phyloP scores from a whole-genome alignment of 495 filamentous ascomycete species.

The Podospora comata region DNA sequence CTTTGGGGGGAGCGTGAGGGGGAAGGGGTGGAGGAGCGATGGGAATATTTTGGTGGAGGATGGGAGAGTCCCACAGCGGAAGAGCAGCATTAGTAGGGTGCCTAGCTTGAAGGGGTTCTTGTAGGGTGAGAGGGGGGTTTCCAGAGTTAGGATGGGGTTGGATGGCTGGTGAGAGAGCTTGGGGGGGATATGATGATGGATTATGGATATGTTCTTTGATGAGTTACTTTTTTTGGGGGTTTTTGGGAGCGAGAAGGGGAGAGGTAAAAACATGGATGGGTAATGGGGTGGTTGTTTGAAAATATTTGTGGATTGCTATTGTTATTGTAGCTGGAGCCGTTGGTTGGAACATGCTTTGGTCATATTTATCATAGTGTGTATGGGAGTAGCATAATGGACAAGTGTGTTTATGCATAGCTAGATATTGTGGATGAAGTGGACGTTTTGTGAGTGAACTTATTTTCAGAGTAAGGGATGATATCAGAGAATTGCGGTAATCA shows the following conservation, averaged over 20 bases:
- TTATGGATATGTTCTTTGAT: neutral
- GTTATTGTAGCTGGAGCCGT: neutral
- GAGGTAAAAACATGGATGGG: neutral
- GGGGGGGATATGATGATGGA: neutral
- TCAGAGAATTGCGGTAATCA: neutral
- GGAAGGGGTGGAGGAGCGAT: constrained; percentile 30
- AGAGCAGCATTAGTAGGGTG: constrained; percentile 53
- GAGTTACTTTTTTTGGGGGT: neutral
- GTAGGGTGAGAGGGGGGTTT: neutral
- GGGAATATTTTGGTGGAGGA: constrained; percentile 29
- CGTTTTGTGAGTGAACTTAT: no score
- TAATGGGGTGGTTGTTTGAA: neutral
- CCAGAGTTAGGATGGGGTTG: neutral
- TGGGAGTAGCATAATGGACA: neutral
- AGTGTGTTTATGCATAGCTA: neutral
- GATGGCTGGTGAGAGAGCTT: neutral
- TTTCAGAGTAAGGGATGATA: no score
- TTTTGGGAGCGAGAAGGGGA: neutral
- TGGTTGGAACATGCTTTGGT: neutral
- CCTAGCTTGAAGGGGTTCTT: constrained; percentile 54
- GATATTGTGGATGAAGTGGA: no score
- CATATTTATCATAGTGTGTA: neutral
- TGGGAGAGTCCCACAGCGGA: constrained; percentile 51
- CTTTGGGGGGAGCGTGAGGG: constrained; percentile 35
- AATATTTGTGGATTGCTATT: neutral